phyloP scores from a whole-genome alignment of 805 yeast species.

The Clavispora santaluciae region DNA sequence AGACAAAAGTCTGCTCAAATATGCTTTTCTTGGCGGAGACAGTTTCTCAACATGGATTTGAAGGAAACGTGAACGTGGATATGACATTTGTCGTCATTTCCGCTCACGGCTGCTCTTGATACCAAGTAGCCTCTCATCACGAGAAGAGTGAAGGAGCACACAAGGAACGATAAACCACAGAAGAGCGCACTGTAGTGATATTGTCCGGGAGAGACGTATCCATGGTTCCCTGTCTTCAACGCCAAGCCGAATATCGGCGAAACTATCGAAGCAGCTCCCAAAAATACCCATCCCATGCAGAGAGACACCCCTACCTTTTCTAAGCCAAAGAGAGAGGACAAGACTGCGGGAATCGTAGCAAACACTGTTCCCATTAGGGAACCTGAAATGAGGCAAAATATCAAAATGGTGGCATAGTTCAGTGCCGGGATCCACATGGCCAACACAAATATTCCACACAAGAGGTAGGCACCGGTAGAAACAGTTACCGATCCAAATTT shows the following conservation, averaged over 20 bases:
- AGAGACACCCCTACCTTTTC: slow-evolving; percentile 44
- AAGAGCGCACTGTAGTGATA: slow-evolving; percentile 53
- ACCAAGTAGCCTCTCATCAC: slow-evolving; percentile 52
- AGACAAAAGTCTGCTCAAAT: not conserved
- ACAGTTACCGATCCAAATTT: slow-evolving; percentile 48
- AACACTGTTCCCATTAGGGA: slow-evolving; percentile 58
- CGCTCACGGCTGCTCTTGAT: slow-evolving; percentile 38
- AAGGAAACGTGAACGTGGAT: slow-evolving; percentile 14
- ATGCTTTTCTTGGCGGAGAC: not conserved
- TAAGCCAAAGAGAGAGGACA: slow-evolving; percentile 51
- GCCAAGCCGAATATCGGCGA: slow-evolving; percentile 60
- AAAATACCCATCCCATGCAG: slow-evolving; percentile 49
- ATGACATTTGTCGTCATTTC: slow-evolving; percentile 13
- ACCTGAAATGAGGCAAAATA: slow-evolving; percentile 51
- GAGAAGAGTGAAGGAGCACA: slow-evolving; percentile 38
- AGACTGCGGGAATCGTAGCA: slow-evolving; percentile 49
- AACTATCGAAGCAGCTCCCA: slow-evolving; percentile 48
- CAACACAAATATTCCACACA: slow-evolving; percentile 26
- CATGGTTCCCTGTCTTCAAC: slow-evolving; percentile 31
- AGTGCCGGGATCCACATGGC: slow-evolving; percentile 41
- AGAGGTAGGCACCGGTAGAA: slow-evolving; percentile 20
- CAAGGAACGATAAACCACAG: slow-evolving; percentile 52
- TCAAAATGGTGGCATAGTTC: slow-evolving; percentile 51
- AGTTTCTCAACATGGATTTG: slow-evolving; percentile 8
- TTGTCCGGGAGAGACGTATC: slow-evolving; percentile 36